Conservation (phyloP, 2,329 filamentous ascomycete genomes). For the Aspergillus pseudotamarii region DNA sequence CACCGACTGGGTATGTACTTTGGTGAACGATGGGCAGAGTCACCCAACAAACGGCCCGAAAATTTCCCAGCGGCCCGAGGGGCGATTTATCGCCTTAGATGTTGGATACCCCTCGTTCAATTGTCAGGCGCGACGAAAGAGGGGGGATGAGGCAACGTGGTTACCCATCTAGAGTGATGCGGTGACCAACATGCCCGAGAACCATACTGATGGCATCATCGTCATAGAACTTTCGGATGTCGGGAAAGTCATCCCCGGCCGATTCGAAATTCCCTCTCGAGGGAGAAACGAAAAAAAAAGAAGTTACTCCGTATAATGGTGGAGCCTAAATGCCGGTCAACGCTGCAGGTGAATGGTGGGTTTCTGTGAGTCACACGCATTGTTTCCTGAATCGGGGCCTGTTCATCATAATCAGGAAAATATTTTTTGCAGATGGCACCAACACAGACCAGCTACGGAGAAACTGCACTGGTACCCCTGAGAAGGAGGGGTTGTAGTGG, state of each 20-base stretch:
- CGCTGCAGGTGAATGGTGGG: neutral
- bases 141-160: neutral
- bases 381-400: neutral
- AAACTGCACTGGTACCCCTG: neutral
- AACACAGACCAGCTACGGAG: neutral
- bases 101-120: neutral
- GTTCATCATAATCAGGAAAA: neutral
- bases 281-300: neutral
- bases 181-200: neutral
- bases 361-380: conserved; percentile 4
- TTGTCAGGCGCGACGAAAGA: neutral
- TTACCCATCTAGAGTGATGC: neutral
- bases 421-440: neutral
- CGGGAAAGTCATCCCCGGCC: neutral
- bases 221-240: neutral
- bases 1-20: neutral
- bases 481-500: neutral
- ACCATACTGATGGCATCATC: neutral
- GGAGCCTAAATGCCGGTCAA: conserved; percentile 1
- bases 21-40: neutral
- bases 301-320: neutral
- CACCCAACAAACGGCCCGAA: conserved; percentile 1
- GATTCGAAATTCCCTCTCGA: neutral
- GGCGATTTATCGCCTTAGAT: neutral
- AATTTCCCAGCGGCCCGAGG: neutral